phyloP scores from a whole-genome alignment of 352 stramenopile species.

The Globisporangium radiosum region DNA sequence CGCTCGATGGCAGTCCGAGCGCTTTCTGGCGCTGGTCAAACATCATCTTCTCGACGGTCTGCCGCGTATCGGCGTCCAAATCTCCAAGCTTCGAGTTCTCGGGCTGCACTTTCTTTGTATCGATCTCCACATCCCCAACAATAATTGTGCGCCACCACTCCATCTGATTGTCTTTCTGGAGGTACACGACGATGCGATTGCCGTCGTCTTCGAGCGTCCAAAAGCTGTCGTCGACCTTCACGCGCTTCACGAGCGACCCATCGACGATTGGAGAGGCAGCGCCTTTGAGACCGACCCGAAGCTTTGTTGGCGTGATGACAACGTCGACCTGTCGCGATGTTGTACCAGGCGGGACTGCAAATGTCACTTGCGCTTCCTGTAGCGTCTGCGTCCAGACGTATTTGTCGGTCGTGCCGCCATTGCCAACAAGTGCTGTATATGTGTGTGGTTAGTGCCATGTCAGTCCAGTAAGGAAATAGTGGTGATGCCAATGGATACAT shows the following conservation, averaged over 20 bases:
- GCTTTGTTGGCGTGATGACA: slow-evolving; percentile 85
- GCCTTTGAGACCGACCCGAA: slow-evolving; percentile 88
- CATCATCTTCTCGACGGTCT: slow-evolving; percentile 99
- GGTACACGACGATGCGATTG: slow-evolving; percentile 88
- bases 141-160: slow-evolving; percentile 99
- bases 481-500: too few species aligned
- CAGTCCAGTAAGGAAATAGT: too few species aligned
- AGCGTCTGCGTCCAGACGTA: slow-evolving; percentile 99
- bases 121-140: slow-evolving; percentile 93
- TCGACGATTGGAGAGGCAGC: slow-evolving; percentile 68
- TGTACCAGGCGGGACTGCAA: slow-evolving; percentile 91
- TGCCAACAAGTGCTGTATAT: slow-evolving; percentile 78
- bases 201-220: slow-evolving; percentile 94
- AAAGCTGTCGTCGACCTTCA: slow-evolving; percentile 98
- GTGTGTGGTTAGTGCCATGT: too few species aligned
- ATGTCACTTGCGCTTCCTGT: slow-evolving; percentile 90
- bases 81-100: slow-evolving; percentile 98
- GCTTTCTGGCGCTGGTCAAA: slow-evolving; percentile 97
- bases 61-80: slow-evolving; percentile 96
- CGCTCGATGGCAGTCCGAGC: slow-evolving; percentile 93
- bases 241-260: slow-evolving; percentile 90
- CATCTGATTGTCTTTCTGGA: slow-evolving; percentile 99
- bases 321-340: slow-evolving; percentile 92
- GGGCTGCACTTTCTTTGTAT: slow-evolving; percentile 97
- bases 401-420: slow-evolving; percentile 88